phyloP scores from a whole-genome alignment of 139 green algal species.

The Volvox reticuliferus region DNA sequence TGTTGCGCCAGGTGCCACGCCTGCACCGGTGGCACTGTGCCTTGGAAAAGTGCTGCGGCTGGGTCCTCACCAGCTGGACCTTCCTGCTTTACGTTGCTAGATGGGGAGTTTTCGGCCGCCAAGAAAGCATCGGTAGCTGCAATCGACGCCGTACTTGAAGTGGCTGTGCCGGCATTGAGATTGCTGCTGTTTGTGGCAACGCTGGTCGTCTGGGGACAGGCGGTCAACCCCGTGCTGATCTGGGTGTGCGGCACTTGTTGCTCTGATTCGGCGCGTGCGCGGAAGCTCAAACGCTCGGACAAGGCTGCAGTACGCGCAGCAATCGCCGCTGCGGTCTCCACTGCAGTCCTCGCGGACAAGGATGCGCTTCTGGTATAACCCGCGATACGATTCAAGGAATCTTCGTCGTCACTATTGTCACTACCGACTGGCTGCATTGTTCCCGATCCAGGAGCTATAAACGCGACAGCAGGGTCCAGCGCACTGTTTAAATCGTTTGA shows the following conservation, averaged over 20 bases:
- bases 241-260: not conserved
- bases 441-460: not conserved
- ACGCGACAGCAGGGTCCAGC: not conserved
- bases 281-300: slow-evolving; percentile 25
- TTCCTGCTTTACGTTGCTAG: not conserved
- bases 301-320: not conserved
- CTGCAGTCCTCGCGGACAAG: not conserved
- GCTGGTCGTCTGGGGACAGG: no score
- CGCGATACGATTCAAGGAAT: not conserved
- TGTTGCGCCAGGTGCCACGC: no score
- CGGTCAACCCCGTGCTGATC: not conserved
- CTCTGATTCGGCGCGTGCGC: not conserved
- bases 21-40: no score
- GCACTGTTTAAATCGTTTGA: not conserved
- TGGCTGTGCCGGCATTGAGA: no score
- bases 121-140: not conserved
- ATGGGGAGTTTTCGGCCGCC: not conserved
- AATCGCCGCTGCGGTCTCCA: not conserved
- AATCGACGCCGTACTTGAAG: not conserved
- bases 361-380: not conserved
- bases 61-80: no score
- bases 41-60: no score
- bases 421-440: not conserved
- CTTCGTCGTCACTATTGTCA: not conserved
- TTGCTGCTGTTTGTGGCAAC: no score